Evolutionary conservation across 441 rosid species (phyloP).

Genomic region (Bruguiera hainesii): DNA sequence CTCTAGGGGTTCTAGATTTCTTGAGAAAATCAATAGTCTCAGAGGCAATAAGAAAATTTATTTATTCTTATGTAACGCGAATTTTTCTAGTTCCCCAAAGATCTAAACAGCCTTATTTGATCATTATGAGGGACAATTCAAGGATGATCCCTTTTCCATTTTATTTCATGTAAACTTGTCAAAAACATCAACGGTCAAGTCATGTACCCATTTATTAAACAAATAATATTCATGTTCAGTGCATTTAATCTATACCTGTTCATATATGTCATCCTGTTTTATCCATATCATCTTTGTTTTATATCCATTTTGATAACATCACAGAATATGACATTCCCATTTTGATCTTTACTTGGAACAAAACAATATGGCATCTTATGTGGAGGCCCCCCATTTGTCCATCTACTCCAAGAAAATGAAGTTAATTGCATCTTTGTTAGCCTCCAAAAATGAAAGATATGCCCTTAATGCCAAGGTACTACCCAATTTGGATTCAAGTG

Average conservation of each 20-base stretch:
- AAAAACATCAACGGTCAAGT: neutral
- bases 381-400: conserved; percentile 22
- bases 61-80: too few species aligned
- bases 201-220: neutral
- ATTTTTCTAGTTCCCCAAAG: too few species aligned
- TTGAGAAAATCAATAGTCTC: too few species aligned
- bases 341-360: neutral
- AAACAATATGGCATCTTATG: neutral
- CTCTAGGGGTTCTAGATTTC: too few species aligned
- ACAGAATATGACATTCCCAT: neutral
- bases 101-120: too few species aligned
- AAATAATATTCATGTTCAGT: neutral
- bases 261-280: too few species aligned
- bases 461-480: neutral
- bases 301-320: neutral
- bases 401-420: neutral
- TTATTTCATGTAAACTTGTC: too few species aligned
- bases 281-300: too few species aligned
- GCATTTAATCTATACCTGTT: too few species aligned
- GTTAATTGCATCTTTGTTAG: neutral
- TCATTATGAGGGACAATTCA: too few species aligned
- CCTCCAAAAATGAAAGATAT: conserved; percentile 2
- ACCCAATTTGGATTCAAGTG: conserved; percentile 3
- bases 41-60: too few species aligned
- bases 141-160: too few species aligned